phyloP scores from a whole-genome alignment of 2,329 filamentous ascomycete genomes.

The Colletotrichum lupini region DNA sequence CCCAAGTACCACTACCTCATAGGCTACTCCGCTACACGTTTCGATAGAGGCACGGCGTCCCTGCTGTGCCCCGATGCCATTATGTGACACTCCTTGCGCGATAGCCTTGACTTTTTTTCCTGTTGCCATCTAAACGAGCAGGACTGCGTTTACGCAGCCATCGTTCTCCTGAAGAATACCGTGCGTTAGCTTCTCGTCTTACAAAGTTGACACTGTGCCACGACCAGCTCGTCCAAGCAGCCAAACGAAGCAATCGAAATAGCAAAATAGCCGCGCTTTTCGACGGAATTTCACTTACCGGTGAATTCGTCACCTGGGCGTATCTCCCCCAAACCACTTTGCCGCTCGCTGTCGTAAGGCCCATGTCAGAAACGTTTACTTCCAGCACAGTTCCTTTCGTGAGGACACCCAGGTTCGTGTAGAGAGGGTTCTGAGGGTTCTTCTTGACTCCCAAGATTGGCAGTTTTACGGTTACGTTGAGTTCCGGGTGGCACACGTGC shows the following conservation, averaged over 20 bases:
- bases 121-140: slow-evolving; percentile 9
- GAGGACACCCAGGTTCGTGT: slow-evolving; percentile 87
- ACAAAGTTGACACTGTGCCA: no score
- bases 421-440: slow-evolving; percentile 84
- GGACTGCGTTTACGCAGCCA: slow-evolving; percentile 54
- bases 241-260: no score
- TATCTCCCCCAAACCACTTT: slow-evolving; percentile 95
- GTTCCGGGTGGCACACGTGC: slow-evolving; percentile 76
- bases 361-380: slow-evolving; percentile 93
- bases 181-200: slow-evolving; percentile 44
- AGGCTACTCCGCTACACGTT: background rate
- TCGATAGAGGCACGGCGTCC: background rate
- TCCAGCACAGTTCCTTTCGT: slow-evolving; percentile 61
- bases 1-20: background rate
- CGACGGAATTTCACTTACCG: slow-evolving; percentile 1
- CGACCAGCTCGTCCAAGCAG: no score
- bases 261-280: no score
- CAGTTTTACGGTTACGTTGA: slow-evolving; percentile 88
- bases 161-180: slow-evolving; percentile 54
- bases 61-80: background rate
- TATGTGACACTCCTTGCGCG: background rate
- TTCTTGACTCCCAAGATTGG: slow-evolving; percentile 76
- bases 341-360: slow-evolving; percentile 88
- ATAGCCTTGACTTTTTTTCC: background rate
- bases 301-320: slow-evolving; percentile 69